Base-by-base conservation (phyloP, 306 rosid species). In the Oxytropis ochrocephala region DNA sequence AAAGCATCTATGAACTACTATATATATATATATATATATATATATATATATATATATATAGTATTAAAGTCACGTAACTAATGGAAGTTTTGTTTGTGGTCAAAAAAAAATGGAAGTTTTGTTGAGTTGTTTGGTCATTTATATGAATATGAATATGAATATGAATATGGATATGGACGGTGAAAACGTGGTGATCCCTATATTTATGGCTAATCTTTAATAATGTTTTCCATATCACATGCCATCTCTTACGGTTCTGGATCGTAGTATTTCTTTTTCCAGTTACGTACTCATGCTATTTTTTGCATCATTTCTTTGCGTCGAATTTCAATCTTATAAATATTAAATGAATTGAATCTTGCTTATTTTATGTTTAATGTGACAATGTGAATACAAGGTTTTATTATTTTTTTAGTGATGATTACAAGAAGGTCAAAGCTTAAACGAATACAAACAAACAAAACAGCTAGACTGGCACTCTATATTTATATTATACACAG, bases 131-230 rank as follows among this genome's bases (percentile, higher is more conserved):
- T 32, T 18, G 13, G 24, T 11, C 11, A 5, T 70, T n/a, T n/a
- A n/a, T 24, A 21, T 21, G 1, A 21, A 21, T 21, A 21, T 21
- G 27, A 21, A 21, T 21, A 21, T 21, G 2, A 21, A 24, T 24
- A 24, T 24, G 29, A 24, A 24, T 24, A 58, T 4, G 11, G 46
- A 17, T 38, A 42, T 35, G 74, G 13, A 44, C 16, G 10, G 60
- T 13, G 79, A 65, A 66, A 35, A 35, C 52, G 77, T 72, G 69
- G 1, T 56, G 29, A 49, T 75, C 38, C 74, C 69, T 57, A 21
- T 35, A 47, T 43, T 67, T 75, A 9, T 43, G 79, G 74, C n/a
- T 7, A 32, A 24, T 57, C 67, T n/a, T 8, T 57, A 41, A 66
- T 67, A 50, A 66, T 67, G 53, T 12, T 66, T 73, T 19, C 61